These are phyloP conservation scores for Rhizopus sp. DNA, from an alignment of 371 early-diverging fungal genomes.

Conservation along the genomic window DNA sequence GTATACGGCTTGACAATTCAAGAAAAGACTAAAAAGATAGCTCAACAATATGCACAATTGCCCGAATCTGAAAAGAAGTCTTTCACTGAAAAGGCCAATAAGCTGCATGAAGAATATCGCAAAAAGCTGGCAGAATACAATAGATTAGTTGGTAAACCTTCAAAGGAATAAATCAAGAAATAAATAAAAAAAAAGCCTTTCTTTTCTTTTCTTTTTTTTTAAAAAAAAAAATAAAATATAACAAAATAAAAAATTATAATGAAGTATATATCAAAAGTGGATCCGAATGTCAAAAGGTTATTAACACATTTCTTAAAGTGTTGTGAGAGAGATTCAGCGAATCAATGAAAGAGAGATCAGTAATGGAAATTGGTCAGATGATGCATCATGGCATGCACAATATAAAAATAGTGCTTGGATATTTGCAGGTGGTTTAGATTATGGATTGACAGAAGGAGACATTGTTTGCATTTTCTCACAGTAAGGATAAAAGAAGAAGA, in stretches of 20 bases:
- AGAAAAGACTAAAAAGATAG: background rate
- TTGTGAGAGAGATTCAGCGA: slow-evolving; percentile 75
- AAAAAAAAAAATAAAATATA: slow-evolving; percentile 18
- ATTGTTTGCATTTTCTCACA: slow-evolving; percentile 91
- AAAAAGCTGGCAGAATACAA: background rate
- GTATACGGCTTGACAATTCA: background rate
- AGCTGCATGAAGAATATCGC: background rate
- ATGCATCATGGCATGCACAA: slow-evolving; percentile 87
- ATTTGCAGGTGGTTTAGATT: slow-evolving; percentile 85
- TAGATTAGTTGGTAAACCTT: background rate
- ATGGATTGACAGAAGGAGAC: slow-evolving; percentile 92
- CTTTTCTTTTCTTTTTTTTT: too few species aligned
- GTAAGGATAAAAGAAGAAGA: slow-evolving; percentile 46
- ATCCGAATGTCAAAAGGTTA: background rate
- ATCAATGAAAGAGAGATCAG: slow-evolving; percentile 67
- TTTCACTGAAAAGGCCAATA: slow-evolving; percentile 1
- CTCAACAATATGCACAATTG: background rate
- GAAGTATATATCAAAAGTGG: background rate
- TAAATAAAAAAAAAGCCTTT: slow-evolving; percentile 1
- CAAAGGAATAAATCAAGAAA: background rate
- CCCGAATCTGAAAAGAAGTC: slow-evolving; percentile 5
- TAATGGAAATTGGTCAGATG: slow-evolving; percentile 43
- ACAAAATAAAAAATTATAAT: background rate
- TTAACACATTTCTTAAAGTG: slow-evolving; percentile 35
- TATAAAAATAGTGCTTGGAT: slow-evolving; percentile 90